These are phyloP conservation scores for Talaromyces sp. DNA, from an alignment of 2,329 filamentous ascomycete species.

Conservation along the genomic window DNA sequence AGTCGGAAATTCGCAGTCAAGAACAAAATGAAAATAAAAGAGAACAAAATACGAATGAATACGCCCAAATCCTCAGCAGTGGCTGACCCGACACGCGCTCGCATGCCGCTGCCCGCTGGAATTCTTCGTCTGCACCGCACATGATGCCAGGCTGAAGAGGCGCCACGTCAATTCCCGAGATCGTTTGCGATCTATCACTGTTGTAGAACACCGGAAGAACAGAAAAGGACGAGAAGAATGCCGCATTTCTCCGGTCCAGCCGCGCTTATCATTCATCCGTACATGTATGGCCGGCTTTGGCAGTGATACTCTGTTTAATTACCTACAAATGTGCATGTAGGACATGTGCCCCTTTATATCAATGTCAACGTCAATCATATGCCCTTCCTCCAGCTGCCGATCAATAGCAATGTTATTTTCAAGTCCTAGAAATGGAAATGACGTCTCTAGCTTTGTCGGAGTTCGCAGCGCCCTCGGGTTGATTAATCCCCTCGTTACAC, in stretches of 20 bases:
- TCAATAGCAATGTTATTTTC: no score
- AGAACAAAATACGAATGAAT: background rate
- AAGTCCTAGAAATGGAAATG: background rate
- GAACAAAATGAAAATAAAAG: background rate
- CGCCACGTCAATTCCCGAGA: background rate
- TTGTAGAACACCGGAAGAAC: background rate
- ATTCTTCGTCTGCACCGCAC: background rate
- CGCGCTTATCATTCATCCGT: background rate
- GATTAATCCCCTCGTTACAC: background rate
- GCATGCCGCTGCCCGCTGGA: background rate
- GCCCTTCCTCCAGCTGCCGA: no score
- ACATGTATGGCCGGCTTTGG: no score
- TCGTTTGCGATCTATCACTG: background rate
- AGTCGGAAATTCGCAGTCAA: background rate
- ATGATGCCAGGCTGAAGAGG: background rate
- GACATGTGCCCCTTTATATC: no score
- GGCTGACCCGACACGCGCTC: background rate
- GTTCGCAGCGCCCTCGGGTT: no score
- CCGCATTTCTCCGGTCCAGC: background rate
- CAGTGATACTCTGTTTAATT: no score
- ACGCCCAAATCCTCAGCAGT: conserved; percentile 11
- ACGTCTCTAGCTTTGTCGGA: background rate
- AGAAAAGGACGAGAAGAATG: background rate
- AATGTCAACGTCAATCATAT: no score
- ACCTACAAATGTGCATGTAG: no score